phyloP scores from a whole-genome alignment of 2,329 filamentous ascomycete genomes.

The Verticillium zaregamsianum region DNA sequence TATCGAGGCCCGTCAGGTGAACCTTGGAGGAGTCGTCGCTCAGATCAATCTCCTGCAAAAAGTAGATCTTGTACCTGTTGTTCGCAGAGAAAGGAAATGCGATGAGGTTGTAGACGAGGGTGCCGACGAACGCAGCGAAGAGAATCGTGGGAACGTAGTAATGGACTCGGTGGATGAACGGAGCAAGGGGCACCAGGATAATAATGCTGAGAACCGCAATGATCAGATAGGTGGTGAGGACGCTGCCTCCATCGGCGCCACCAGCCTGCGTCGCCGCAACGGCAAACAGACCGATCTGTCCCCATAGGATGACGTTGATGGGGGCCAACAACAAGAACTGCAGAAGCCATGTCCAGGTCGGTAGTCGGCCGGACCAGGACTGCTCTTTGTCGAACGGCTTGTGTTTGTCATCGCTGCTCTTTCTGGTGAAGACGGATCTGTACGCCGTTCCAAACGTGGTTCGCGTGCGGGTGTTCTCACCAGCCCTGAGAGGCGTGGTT shows the following conservation, averaged over 20 bases:
- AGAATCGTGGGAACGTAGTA: slow-evolving; percentile 80
- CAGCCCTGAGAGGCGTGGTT: slow-evolving; percentile 43
- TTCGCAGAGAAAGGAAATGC: slow-evolving; percentile 84
- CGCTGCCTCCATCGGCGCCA: slow-evolving; percentile 73
- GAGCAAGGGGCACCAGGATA: slow-evolving; percentile 70
- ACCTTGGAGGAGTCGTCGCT: slow-evolving; percentile 68
- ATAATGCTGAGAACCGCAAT: slow-evolving; percentile 66
- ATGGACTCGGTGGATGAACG: slow-evolving; percentile 82
- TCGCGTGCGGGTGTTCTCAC: slow-evolving; percentile 30
- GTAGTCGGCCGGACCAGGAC: slow-evolving; percentile 74
- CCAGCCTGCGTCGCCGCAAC: slow-evolving; percentile 75
- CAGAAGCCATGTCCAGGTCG: slow-evolving; percentile 81
- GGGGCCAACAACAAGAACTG: slow-evolving; percentile 81
- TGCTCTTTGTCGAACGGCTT: slow-evolving; percentile 69
- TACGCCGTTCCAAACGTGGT: slow-evolving; percentile 55
- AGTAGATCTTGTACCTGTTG: slow-evolving; percentile 81
- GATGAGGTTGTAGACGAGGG: slow-evolving; percentile 77
- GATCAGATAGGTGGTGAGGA: slow-evolving; percentile 67
- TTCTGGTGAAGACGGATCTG: slow-evolving; percentile 30
- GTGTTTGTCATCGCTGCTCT: slow-evolving; percentile 22
- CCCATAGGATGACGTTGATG: slow-evolving; percentile 70
- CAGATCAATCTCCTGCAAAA: slow-evolving; percentile 76
- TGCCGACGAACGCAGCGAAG: slow-evolving; percentile 61
- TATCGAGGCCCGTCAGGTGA: slow-evolving; percentile 62
- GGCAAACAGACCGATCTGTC: slow-evolving; percentile 70